Percentiles rank a stretch among this genome's conserved stretches.
Conservation (phyloP, 202 grass and related monocot species). For the Zizania palustris region DNA sequence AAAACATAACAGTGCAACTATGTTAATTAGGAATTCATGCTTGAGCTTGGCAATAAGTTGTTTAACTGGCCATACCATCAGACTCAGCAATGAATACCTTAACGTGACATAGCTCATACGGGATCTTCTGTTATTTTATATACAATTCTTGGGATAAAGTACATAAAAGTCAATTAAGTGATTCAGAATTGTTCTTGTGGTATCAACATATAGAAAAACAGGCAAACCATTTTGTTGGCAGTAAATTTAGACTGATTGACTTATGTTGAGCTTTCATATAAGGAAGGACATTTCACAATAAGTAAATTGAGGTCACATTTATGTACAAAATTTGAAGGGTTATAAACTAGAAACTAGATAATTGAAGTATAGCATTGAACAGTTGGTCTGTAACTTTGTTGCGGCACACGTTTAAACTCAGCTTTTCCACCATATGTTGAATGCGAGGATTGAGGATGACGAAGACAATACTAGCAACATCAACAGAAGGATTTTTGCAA, state of each 20-base stretch:
- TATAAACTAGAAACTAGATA: not conserved
- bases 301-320: conserved; percentile 11
- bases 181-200: not conserved
- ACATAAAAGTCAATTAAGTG: not conserved
- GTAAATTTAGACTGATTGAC: conserved; percentile 13
- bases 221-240: not conserved
- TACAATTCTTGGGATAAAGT: conserved; percentile 2
- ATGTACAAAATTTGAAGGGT: not conserved
- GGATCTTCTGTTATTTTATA: conserved; percentile 12
- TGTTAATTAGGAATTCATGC: not conserved
- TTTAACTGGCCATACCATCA: not conserved
- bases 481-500: conserved; percentile 1
- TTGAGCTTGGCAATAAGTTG: not conserved
- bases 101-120: not conserved
- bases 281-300: not conserved
- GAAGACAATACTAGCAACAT: conserved; percentile 7
- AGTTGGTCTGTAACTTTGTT: not conserved
- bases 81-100: not conserved
- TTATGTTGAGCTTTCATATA: not conserved
- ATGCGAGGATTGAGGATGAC: conserved; percentile 15
- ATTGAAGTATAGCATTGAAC: conserved; percentile 11
- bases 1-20: conserved; percentile 23
- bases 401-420: not conserved
- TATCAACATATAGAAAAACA: not conserved
- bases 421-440: conserved; percentile 8